Evolutionary conservation across 169 alveolate genomes (phyloP).

Genomic region (Plasmodium relictum): DNA sequence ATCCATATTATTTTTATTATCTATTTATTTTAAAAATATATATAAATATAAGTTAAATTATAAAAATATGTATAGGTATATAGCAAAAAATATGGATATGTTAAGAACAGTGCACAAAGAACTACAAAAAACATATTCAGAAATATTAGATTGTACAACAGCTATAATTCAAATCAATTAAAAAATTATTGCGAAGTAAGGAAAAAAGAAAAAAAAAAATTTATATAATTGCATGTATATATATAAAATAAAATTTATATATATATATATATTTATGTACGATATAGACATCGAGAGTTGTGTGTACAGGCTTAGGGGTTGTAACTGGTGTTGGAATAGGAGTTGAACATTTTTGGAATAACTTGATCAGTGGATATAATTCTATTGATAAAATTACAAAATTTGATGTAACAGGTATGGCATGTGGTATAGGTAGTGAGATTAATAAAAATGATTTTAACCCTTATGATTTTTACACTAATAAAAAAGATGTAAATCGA

Average conservation of each 20-base stretch:
- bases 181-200: conserved; percentile 64
- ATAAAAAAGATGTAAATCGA: conserved; percentile 80
- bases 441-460: conserved; percentile 70
- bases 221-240: not conserved
- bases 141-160: conserved; percentile 41
- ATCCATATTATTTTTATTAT: not conserved
- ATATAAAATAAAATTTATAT: conserved; percentile 9
- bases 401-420: conserved; percentile 82
- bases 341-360: conserved; percentile 80
- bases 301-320: conserved; percentile 84
- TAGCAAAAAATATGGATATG: conserved; percentile 56
- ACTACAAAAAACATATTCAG: conserved; percentile 22
- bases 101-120: conserved; percentile 48
- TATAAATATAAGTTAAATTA: conserved; percentile 10
- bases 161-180: conserved; percentile 39
- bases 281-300: conserved; percentile 78
- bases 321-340: conserved; percentile 83
- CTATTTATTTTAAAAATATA: conserved; percentile 13
- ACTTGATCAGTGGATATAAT: conserved; percentile 78
- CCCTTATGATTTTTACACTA: conserved; percentile 78
- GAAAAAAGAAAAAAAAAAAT: conserved; percentile 5
- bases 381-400: conserved; percentile 78
- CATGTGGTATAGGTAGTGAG: conserved; percentile 84
- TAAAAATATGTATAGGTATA: conserved; percentile 41
- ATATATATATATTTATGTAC: conserved; percentile 1